These are phyloP conservation scores for Albophoma yamanashiensis DNA, from an alignment of 2,329 filamentous ascomycete genomes.

Conservation along the genomic window DNA sequence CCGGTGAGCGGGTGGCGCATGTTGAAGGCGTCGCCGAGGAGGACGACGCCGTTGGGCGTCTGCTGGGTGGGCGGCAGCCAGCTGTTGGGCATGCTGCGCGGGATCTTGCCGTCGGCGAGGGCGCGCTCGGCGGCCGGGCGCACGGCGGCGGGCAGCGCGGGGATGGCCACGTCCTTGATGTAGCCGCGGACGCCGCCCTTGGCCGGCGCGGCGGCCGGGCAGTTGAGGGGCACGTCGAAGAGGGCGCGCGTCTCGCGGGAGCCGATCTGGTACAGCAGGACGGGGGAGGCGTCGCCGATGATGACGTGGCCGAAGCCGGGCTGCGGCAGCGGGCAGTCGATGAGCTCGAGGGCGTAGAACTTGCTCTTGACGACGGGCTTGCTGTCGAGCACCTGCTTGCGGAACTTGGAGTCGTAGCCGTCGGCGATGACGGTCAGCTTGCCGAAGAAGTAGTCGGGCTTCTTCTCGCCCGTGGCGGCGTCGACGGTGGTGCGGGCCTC, in stretches of 20 bases:
- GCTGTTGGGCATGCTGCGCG: slow-evolving; percentile 85
- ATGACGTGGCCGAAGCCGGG: slow-evolving; percentile 78
- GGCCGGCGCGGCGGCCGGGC: slow-evolving; percentile 60
- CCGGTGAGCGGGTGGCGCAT: slow-evolving; percentile 99
- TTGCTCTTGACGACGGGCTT: slow-evolving; percentile 66
- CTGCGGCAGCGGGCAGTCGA: slow-evolving; percentile 70
- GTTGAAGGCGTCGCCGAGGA: slow-evolving; percentile 93
- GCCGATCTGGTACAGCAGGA: slow-evolving; percentile 95
- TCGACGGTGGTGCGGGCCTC: slow-evolving; percentile 54
- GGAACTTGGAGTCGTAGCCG: slow-evolving; percentile 86
- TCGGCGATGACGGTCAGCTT: slow-evolving; percentile 82
- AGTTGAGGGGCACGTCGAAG: slow-evolving; percentile 73
- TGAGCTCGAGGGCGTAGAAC: slow-evolving; percentile 89
- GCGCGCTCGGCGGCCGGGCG: slow-evolving; percentile 66
- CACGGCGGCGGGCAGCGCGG: slow-evolving; percentile 60
- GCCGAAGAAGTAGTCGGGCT: slow-evolving; percentile 72
- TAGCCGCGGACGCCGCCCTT: slow-evolving; percentile 80
- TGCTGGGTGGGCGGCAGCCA: slow-evolving; percentile 72
- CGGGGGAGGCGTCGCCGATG: slow-evolving; percentile 63
- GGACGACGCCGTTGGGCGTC: slow-evolving; percentile 50
- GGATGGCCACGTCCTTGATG: slow-evolving; percentile 68
- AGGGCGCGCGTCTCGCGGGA: slow-evolving; percentile 86
- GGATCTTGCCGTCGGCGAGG: slow-evolving; percentile 66
- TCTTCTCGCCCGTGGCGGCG: slow-evolving; percentile 42
- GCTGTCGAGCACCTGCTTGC: slow-evolving; percentile 62